Percentiles rank a stretch among this genome's conserved stretches.
phyloP scores from a whole-genome alignment of 768 basidiomycete genomes.

The Russula foetens region DNA sequence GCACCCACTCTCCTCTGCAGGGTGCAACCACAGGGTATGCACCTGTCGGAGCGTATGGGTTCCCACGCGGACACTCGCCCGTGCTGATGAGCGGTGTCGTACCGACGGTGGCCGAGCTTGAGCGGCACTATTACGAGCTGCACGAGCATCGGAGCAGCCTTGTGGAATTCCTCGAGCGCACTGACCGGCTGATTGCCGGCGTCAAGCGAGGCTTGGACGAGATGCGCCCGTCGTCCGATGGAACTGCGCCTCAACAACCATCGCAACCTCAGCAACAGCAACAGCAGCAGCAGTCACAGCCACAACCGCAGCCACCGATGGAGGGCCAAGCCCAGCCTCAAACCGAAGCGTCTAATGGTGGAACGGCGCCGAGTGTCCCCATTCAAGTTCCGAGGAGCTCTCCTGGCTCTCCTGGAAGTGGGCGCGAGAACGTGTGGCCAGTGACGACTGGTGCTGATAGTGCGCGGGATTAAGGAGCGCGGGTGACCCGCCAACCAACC shows the following conservation, averaged over 20 bases:
- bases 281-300: not conserved
- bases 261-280: not conserved
- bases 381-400: slow-evolving; percentile 23
- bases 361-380: slow-evolving; percentile 21
- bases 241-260: not conserved
- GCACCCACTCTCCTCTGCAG: slow-evolving; percentile 60
- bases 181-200: slow-evolving; percentile 63
- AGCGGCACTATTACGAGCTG: slow-evolving; percentile 62
- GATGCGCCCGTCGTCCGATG: slow-evolving; percentile 39
- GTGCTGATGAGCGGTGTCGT: slow-evolving; percentile 27
- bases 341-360: slow-evolving; percentile 9
- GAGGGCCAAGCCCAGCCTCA: slow-evolving; percentile 1
- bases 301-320: too few relatives aligned
- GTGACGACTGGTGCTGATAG: slow-evolving; percentile 23
- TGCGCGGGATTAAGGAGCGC: slow-evolving; percentile 14
- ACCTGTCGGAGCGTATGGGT: slow-evolving; percentile 12
- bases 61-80: slow-evolving; percentile 42
- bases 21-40: slow-evolving; percentile 37
- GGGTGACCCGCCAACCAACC: not conserved
- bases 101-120: slow-evolving; percentile 53
- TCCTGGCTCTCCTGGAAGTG: slow-evolving; percentile 19
- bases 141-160: slow-evolving; percentile 52
- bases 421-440: slow-evolving; percentile 28
- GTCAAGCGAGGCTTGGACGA: slow-evolving; percentile 73
- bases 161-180: slow-evolving; percentile 70